Evolutionary conservation across 2,329 filamentous ascomycete genomes (phyloP), one percentile per base, ranked within the genome.

Genomic region (Ophiostoma sp.): DNA sequence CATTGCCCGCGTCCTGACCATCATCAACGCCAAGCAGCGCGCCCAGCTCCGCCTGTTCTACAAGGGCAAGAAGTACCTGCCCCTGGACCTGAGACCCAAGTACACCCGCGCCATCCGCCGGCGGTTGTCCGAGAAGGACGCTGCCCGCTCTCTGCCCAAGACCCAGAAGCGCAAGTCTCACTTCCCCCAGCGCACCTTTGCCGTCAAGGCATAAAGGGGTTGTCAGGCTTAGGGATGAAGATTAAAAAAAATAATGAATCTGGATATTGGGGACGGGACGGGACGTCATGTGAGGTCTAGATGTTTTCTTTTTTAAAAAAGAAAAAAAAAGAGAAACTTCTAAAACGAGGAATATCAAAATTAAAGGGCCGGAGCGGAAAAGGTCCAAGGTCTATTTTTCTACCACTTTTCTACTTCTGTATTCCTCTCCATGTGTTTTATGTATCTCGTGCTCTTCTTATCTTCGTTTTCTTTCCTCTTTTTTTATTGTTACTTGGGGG

Each of bases 11-110:
- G 92, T 97, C 84, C 90, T 99, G 79, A 99, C 95, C 83, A 89
- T 99, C 86, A 97, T 99, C 90, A 99, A 98, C 89, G 91, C 93
- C 85, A 98, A 96, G 89, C 95, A 99, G 88, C 91, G 96, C 83
- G 87, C 93, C 77, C 94, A 98, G 86, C 93, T 99, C 79, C 93
- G 94, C 79, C 88, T 98, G 77, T 98, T 98, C 91, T 99, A 99
- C 90, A 96, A 97, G 89, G 91, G 91, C 90, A 98, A 98, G 92
- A 98, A 97, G 89, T 97, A 97, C 89, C 85, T 93, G 75, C 95
- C 95, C 76, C 93, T 99, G 82, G 96, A 99, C 84, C 94, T 99
- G 86, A 92, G 95, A 84, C 84, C 93, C 81, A 98, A 98, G 92
- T 90, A 95, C 87, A 99, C 95, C 81, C 94, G 95, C 79, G 95